phyloP scores from a whole-genome alignment of 2,329 filamentous ascomycete genomes.

The Neurospora sp. region DNA sequence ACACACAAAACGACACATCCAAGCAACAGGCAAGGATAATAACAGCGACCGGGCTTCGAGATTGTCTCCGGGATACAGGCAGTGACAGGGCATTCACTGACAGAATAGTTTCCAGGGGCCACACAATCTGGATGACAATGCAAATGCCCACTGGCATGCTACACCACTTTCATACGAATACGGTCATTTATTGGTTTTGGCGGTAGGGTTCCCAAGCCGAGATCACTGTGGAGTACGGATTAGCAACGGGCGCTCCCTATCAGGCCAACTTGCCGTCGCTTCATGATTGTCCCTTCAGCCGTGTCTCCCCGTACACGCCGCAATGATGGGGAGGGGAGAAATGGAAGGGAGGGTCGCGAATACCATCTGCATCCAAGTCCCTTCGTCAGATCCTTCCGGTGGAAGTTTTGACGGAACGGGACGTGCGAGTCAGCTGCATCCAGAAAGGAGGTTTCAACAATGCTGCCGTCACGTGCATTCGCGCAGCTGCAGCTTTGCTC shows the following conservation, averaged over 20 bases:
- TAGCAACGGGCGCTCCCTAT: neutral
- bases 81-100: neutral
- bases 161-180: neutral
- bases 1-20: neutral
- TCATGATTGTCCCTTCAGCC: neutral
- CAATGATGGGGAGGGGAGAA: neutral
- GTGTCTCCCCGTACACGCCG: neutral
- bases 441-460: neutral
- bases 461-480: slow-evolving; percentile 11
- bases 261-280: neutral
- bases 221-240: neutral
- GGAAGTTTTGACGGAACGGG: neutral
- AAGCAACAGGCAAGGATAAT: neutral
- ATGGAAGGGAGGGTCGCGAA: neutral
- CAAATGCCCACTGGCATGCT: neutral
- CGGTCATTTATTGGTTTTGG: neutral
- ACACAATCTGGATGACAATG: neutral
- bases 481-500: slow-evolving; percentile 7
- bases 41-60: neutral
- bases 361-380: neutral
- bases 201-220: neutral
- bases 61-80: neutral
- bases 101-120: neutral
- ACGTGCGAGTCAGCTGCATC: neutral
- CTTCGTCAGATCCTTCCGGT: neutral